Percentiles rank a stretch among this genome's conserved stretches.
phyloP scores from a whole-genome alignment of 2,329 filamentous ascomycete species.

The Trichoderma cornu-damae region DNA sequence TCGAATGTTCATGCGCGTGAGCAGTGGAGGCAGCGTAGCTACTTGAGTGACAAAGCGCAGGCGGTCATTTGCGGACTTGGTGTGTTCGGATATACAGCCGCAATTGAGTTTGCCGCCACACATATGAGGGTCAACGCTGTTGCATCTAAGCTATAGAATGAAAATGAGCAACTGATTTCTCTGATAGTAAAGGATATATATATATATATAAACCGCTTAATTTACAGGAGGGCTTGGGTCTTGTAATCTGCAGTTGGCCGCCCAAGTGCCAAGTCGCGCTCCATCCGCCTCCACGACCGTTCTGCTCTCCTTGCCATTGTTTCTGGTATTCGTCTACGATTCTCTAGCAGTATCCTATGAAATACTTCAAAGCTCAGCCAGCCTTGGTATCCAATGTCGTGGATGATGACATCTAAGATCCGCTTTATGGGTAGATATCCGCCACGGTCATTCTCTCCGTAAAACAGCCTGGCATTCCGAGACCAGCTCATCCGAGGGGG shows the following conservation, averaged over 20 bases:
- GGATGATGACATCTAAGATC: constrained; percentile 56
- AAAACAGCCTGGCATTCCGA: constrained; percentile 60
- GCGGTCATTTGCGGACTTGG: constrained; percentile 13
- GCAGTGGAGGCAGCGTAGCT: constrained; percentile 5
- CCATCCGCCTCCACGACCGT: constrained; percentile 40
- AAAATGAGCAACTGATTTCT: not conserved
- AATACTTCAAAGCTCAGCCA: constrained; percentile 72
- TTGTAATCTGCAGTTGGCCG: not conserved
- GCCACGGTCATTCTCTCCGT: constrained; percentile 52
- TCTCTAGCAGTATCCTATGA: constrained; percentile 31
- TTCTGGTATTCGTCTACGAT: constrained; percentile 58
- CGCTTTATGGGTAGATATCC: constrained; percentile 63
- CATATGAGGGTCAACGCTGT: not conserved
- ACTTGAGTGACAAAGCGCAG: constrained; percentile 14
- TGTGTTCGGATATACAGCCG: constrained; percentile 13
- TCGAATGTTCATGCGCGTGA: constrained; percentile 5
- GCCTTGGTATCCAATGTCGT: constrained; percentile 60
- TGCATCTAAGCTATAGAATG: not conserved
- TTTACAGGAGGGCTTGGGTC: too few species aligned
- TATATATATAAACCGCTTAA: too few species aligned
- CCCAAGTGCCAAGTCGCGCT: constrained; percentile 5
- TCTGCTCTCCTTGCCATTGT: constrained; percentile 52
- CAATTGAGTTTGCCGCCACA: constrained; percentile 9
- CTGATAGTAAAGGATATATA: not conserved
- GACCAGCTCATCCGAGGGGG: constrained; percentile 67